These are phyloP conservation scores for Fonsecaea multimorphosa DNA, from an alignment of 2,329 filamentous ascomycete genomes.

Conservation along the genomic window DNA sequence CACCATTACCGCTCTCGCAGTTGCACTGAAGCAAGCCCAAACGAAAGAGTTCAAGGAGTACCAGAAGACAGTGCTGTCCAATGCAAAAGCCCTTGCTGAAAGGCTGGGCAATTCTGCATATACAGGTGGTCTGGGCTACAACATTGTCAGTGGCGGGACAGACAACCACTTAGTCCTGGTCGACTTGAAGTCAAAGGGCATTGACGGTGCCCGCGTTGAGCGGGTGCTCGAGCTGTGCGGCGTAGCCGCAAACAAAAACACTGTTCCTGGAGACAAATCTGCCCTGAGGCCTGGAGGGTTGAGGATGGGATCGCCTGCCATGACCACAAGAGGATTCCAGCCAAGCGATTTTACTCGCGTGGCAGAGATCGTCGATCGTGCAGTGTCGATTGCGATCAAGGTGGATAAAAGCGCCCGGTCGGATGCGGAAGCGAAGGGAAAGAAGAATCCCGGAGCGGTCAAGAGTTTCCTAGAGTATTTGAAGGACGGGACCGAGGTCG, in stretches of 20 bases:
- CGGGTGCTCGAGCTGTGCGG: conserved; percentile 96
- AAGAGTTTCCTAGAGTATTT: conserved; percentile 44
- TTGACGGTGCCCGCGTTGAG: conserved; percentile 93
- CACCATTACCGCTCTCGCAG: conserved; percentile 93
- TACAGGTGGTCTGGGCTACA: conserved; percentile 75
- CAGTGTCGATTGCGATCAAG: conserved; percentile 71
- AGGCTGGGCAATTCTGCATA: conserved; percentile 72
- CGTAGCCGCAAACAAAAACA: conserved; percentile 99
- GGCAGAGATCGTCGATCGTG: conserved; percentile 83
- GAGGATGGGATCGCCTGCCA: conserved; percentile 94
- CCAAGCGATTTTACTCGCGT: conserved; percentile 91
- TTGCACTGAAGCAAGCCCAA: conserved; percentile 92
- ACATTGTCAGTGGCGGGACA: conserved; percentile 89
- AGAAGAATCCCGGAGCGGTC: conserved; percentile 43
- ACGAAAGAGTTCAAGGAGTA: conserved; percentile 89
- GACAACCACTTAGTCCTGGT: conserved; percentile 96
- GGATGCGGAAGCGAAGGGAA: conserved; percentile 40
- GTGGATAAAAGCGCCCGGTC: conserved; percentile 38
- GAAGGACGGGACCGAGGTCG: conserved; percentile 42
- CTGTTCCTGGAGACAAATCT: conserved; percentile 95
- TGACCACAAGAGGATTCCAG: conserved; percentile 94
- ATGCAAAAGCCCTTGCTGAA: conserved; percentile 83
- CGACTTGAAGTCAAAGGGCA: conserved; percentile 84
- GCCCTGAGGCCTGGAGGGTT: conserved; percentile 93
- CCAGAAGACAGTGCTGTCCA: conserved; percentile 86